Evolutionary conservation across 441 rosid genomes (phyloP).

Genomic region (Pelargonium citronellum): DNA sequence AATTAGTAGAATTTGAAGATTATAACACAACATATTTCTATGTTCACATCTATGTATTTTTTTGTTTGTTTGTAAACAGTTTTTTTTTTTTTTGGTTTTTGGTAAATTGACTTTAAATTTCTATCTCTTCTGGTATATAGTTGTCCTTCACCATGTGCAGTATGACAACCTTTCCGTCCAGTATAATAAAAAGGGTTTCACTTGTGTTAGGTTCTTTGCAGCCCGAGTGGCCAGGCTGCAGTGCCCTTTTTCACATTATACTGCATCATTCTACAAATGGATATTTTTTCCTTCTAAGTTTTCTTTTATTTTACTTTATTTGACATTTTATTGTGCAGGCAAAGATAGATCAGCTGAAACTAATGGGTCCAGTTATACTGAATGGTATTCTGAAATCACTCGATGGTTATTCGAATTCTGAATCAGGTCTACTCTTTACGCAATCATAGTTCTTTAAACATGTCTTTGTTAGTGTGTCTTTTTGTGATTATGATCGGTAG

Average conservation of each 20-base stretch:
- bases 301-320: not conserved
- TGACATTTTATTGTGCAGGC: conserved; percentile 41
- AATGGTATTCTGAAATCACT: conserved; percentile 82
- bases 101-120: not conserved
- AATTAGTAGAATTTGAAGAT: not conserved
- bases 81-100: too few relatives aligned
- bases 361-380: conserved; percentile 91
- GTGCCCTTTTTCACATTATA: not conserved
- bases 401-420: conserved; percentile 63
- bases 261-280: not conserved
- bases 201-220: not conserved
- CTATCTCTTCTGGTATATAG: conserved; percentile 4
- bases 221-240: not conserved
- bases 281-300: not conserved
- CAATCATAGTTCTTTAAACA: conserved; percentile 12
- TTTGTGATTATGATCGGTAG: conserved; percentile 9
- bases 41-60: not conserved
- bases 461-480: conserved; percentile 13
- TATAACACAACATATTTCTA: not conserved
- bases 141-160: not conserved
- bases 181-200: not conserved
- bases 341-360: conserved; percentile 71
- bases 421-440: conserved; percentile 49
- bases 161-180: conserved; percentile 1
- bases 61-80: not conserved